Evolutionary conservation across 2,329 filamentous ascomycete genomes (phyloP).

Genomic region (Cytospora piceae): DNA sequence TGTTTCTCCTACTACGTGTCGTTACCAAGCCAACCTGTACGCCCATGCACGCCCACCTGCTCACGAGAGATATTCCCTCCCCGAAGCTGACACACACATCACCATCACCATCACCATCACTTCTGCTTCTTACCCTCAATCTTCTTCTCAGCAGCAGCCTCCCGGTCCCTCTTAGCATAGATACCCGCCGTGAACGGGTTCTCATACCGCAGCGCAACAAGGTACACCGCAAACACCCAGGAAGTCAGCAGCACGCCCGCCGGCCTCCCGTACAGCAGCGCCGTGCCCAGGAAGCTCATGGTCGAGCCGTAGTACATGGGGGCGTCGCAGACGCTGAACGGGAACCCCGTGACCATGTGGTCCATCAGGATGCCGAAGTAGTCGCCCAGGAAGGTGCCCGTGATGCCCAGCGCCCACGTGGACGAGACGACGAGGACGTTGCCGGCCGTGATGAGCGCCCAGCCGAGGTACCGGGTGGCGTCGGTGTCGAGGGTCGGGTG

Average conservation of each 20-base stretch:
- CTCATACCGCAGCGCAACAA: slow-evolving; percentile 81
- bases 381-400: slow-evolving; percentile 94
- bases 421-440: slow-evolving; percentile 86
- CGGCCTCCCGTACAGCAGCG: slow-evolving; percentile 83
- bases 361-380: slow-evolving; percentile 99
- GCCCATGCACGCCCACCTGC: too few relatives aligned
- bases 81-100: neutral
- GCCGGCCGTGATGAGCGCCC: slow-evolving; percentile 71
- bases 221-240: slow-evolving; percentile 77
- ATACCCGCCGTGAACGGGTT: slow-evolving; percentile 94
- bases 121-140: slow-evolving; percentile 56
- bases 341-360: slow-evolving; percentile 89
- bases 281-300: slow-evolving; percentile 87
- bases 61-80: too few relatives aligned
- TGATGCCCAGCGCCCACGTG: slow-evolving; percentile 91
- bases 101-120: slow-evolving; percentile 38
- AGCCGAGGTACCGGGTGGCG: slow-evolving; percentile 65
- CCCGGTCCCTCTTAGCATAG: slow-evolving; percentile 80
- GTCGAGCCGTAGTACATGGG: slow-evolving; percentile 98
- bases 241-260: slow-evolving; percentile 78
- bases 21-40: too few relatives aligned
- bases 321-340: slow-evolving; percentile 86
- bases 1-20: neutral
- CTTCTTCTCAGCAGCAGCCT: slow-evolving; percentile 46
- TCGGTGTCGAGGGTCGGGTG: slow-evolving; percentile 72